Evolutionary conservation across 768 basidiomycete species (phyloP).

Genomic region (Coprinopsis strossmayeri): DNA sequence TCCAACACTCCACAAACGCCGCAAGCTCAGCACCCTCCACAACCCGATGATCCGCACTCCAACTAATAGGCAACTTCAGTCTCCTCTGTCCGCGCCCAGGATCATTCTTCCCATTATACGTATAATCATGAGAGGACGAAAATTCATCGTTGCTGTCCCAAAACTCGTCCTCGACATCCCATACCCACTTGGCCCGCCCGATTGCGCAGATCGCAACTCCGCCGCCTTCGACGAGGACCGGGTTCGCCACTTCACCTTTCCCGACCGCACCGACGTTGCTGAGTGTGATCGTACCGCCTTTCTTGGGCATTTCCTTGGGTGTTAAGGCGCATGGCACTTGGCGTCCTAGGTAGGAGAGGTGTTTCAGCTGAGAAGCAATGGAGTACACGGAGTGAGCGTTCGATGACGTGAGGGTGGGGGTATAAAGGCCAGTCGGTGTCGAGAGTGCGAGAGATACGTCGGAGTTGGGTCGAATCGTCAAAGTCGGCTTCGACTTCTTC

Average conservation of each 20-base stretch:
- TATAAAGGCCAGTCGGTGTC: conserved; percentile 78
- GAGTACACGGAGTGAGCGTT: conserved; percentile 50
- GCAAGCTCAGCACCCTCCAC: conserved; percentile 87
- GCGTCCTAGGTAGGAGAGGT: conserved; percentile 58
- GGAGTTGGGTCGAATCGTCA: conserved; percentile 66
- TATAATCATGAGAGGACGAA: neutral
- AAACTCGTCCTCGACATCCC: conserved; percentile 49
- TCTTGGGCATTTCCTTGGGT: conserved; percentile 61
- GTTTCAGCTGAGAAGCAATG: conserved; percentile 54
- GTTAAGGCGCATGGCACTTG: conserved; percentile 62
- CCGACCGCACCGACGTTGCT: conserved; percentile 83
- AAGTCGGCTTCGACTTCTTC: conserved; percentile 43
- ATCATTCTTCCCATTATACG: neutral
- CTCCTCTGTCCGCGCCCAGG: conserved; percentile 24
- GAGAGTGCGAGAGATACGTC: conserved; percentile 76
- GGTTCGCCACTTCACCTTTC: conserved; percentile 59
- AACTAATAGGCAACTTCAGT: conserved; percentile 49
- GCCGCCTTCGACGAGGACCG: conserved; percentile 75
- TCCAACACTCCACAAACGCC: conserved; percentile 84
- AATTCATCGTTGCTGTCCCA: conserved; percentile 9
- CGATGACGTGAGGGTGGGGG: conserved; percentile 46
- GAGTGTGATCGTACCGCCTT: conserved; percentile 75
- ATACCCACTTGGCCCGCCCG: conserved; percentile 71
- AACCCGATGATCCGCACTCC: conserved; percentile 84
- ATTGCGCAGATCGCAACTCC: conserved; percentile 83